Base-by-base conservation (phyloP, 1,284 basidiomycete species). In the Wolfiporia cocos region DNA sequence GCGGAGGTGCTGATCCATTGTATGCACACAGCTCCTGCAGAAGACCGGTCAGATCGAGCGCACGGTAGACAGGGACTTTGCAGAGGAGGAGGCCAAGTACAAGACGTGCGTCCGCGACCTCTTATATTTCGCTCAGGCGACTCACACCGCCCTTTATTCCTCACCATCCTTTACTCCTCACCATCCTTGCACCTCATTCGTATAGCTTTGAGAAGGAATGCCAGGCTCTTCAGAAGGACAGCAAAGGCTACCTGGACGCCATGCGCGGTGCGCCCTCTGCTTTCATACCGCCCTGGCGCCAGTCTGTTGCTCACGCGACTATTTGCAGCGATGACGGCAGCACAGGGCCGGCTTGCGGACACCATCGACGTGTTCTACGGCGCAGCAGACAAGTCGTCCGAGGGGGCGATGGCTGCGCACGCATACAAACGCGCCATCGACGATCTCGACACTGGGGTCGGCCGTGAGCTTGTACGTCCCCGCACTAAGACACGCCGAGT, bases 11-110 rank as follows among this genome's bases (percentile, higher is more conserved):
- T n/a, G n/a, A n/a, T n/a, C n/a, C n/a, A n/a, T 21, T 40, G 45
- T 40, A 43, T 39, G 34, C 37, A 37, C 43, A 31, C 52, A 89
- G 86, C 76, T 95, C 57, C 78, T 94, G 65, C 92, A 95, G 73
- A 95, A 95, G 80, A 97, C 94, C 1, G 94, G 94, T 46, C 93
- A 98, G 67, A 89, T 99, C 45, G 95, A 99, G 62, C 76, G 92
- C 23, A 99, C 95, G 0, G 78, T 97, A 21, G 95, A 99, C 66
- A 72, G 87, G 43, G 93, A 97, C 59, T 99, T 97, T 62, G 75
- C 85, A 23, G 87, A 95, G 46, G 92, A 97, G 64, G 92, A 96
- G 62, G 77, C 81, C 37, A 92, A 92, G 61, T 99, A 85, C 72
- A 81, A 84, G 66, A 79, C 76, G 86, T 93, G 68, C 63, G 92